Evolutionary conservation across 176 grass and related monocot genomes (phyloP).

Genomic region (Eragrostis curvula): DNA sequence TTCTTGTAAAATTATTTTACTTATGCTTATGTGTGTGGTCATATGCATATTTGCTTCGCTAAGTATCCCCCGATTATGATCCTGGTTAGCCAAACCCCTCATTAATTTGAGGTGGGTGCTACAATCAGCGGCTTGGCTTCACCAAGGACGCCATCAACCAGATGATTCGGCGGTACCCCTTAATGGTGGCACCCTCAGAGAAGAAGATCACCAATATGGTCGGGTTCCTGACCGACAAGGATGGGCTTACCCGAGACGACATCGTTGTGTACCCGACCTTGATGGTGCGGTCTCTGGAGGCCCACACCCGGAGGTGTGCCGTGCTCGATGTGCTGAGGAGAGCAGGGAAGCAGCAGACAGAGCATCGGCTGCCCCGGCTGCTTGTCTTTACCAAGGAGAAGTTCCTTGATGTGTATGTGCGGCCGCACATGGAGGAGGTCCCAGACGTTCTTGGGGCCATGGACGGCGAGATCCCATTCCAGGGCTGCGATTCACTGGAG

Average conservation of each 20-base stretch:
- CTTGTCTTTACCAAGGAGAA: neutral
- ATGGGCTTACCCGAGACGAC: slow-evolving; percentile 17
- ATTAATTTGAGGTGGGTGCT: too few relatives aligned
- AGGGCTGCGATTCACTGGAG: slow-evolving; percentile 9
- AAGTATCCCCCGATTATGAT: too few relatives aligned
- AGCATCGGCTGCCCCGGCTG: neutral
- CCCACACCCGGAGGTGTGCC: slow-evolving; percentile 9
- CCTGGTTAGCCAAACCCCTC: too few relatives aligned
- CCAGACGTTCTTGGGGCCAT: slow-evolving; percentile 21
- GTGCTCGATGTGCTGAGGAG: slow-evolving; percentile 44
- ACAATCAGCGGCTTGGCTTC: slow-evolving; percentile 41
- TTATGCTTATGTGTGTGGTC: too few relatives aligned
- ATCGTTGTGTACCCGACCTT: neutral
- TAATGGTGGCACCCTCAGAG: neutral
- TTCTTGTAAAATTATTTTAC: too few relatives aligned
- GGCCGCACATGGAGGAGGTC: neutral
- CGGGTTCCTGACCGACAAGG: slow-evolving; percentile 27
- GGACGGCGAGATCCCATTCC: slow-evolving; percentile 42
- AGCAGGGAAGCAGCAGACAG: neutral
- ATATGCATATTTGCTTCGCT: too few relatives aligned
- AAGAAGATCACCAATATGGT: slow-evolving; percentile 1
- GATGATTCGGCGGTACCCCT: slow-evolving; percentile 24
- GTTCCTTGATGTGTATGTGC: slow-evolving; percentile 21
- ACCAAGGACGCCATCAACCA: neutral
- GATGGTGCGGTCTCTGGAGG: neutral